Evolutionary conservation across 2,329 filamentous ascomycete genomes (phyloP), one percentile per base, ranked within the genome.

Genomic region (Nectriaceae sp.): DNA sequence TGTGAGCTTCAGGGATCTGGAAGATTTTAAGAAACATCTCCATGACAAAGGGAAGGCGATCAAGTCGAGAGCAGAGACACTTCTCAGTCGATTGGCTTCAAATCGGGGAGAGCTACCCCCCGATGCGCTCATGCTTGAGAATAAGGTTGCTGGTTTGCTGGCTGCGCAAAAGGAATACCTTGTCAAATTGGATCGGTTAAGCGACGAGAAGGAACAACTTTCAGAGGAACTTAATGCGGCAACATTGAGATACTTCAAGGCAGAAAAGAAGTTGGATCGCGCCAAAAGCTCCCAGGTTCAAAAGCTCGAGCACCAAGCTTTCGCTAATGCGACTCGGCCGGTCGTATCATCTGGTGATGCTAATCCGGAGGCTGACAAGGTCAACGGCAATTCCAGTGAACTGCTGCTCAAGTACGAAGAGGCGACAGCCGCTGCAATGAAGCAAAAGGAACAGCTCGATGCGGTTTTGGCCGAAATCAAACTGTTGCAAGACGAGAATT

Each of bases 201-300:
- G 84, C 41, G 77, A 82, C 5, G 91, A 97, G 62, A 95, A 94
- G 62, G 88, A 95, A 45, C 85, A 89, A 59, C 77, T 96, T 3
- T 90, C 90, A 40, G 89, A 94, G 62, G 88, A 93, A 53, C 77
- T 97, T 18, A 93, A 97, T 65, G 87, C 84, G 26, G 94, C 93
- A 15, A 96, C 91, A 4, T 77, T 96, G 50, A 84, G 94, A 56
- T 97, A 96, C 64, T 90, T 97, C 75, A 89, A 95, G 59, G 94
- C 94, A 0, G 94, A 99, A 68, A 95, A 96, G 75, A 94, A 91
- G 67, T 77, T 97, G 44, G 94, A 99, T 67, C 84, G 94, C 37
- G 83, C 88, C 20, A 93, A 90, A 70, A 99, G 94, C 65, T 75
- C 85, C 15, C 91, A 96, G 48, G 91, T 97, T 2, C 89, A 92